Evolutionary conservation across 2,329 filamentous ascomycete genomes (phyloP).

Genomic region (Cordyceps militaris): DNA sequence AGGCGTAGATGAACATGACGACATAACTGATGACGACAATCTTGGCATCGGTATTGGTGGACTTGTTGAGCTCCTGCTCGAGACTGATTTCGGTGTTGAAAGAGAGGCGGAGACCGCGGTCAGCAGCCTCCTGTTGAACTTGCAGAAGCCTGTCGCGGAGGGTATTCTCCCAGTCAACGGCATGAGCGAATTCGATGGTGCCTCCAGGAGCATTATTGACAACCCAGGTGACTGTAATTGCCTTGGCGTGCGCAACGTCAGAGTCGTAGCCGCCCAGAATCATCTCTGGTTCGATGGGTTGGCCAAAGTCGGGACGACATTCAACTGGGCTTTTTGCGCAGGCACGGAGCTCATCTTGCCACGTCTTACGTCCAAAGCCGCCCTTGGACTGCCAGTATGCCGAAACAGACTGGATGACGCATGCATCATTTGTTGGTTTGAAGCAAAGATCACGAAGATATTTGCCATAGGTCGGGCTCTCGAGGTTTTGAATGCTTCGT

Average conservation of each 20-base stretch:
- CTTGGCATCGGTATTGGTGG: slow-evolving; percentile 95
- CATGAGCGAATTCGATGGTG: slow-evolving; percentile 59
- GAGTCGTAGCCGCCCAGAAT: slow-evolving; percentile 74
- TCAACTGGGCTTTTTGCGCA: slow-evolving; percentile 76
- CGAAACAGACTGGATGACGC: slow-evolving; percentile 87
- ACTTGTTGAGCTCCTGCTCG: slow-evolving; percentile 94
- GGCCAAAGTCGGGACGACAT: slow-evolving; percentile 82
- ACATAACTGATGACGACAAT: slow-evolving; percentile 96
- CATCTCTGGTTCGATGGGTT: slow-evolving; percentile 79
- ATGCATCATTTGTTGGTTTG: slow-evolving; percentile 83
- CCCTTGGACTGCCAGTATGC: slow-evolving; percentile 71
- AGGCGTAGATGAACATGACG: slow-evolving; percentile 98
- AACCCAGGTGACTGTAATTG: slow-evolving; percentile 90
- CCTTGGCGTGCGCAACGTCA: slow-evolving; percentile 64
- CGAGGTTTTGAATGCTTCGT: slow-evolving; percentile 63
- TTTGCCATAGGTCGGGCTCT: slow-evolving; percentile 60
- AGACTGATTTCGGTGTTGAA: slow-evolving; percentile 95
- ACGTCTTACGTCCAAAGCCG: slow-evolving; percentile 39
- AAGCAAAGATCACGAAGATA: slow-evolving; percentile 83
- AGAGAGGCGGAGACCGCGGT: slow-evolving; percentile 76
- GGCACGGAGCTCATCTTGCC: slow-evolving; percentile 63
- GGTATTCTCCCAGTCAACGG: slow-evolving; percentile 83
- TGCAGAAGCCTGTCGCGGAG: slow-evolving; percentile 66
- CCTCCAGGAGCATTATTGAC: slow-evolving; percentile 78
- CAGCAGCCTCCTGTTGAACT: slow-evolving; percentile 71